Percentiles rank a stretch among this genome's conserved stretches.
phyloP scores from a whole-genome alignment of 2,329 filamentous ascomycete genomes.

The Cercospora sp. region DNA sequence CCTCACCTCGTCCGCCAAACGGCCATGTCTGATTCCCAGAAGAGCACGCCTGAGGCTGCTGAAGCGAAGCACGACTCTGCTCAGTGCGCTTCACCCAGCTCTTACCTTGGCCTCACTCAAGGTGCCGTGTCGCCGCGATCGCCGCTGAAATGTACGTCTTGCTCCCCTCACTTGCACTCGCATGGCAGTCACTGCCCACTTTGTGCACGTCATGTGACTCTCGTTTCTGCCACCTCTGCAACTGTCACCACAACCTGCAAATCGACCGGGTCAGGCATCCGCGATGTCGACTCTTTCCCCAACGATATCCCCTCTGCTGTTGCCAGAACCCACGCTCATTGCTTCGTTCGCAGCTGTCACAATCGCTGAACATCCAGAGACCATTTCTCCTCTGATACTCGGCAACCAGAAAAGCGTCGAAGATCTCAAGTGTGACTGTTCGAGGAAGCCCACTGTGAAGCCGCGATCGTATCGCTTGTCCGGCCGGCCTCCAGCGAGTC shows the following conservation, averaged over 20 bases:
- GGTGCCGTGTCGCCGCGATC: slow-evolving; percentile 26
- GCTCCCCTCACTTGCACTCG: slow-evolving; percentile 11
- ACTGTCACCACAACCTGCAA: neutral
- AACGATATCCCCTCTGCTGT: neutral
- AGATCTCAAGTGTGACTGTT: slow-evolving; percentile 42
- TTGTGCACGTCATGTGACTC: neutral
- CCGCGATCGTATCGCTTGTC: slow-evolving; percentile 43
- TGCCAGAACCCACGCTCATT: slow-evolving; percentile 19
- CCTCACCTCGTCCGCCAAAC: slow-evolving; percentile 3
- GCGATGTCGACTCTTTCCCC: slow-evolving; percentile 5
- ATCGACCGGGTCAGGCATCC: neutral
- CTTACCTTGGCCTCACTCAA: slow-evolving; percentile 30
- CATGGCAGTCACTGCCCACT: neutral
- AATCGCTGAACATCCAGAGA: slow-evolving; percentile 47
- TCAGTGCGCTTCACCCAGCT: slow-evolving; percentile 33
- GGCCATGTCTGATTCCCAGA: slow-evolving; percentile 25
- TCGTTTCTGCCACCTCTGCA: neutral
- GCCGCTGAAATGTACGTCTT: slow-evolving; percentile 34
- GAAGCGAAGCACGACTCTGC: slow-evolving; percentile 28
- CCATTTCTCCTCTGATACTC: slow-evolving; percentile 50
- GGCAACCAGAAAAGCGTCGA: slow-evolving; percentile 49
- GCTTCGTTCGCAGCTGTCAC: slow-evolving; percentile 44
- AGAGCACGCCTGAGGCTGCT: slow-evolving; percentile 17
- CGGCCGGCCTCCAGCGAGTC: slow-evolving; percentile 41
- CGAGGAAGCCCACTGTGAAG: slow-evolving; percentile 42